Evolutionary conservation across 169 alveolate species (phyloP), one percentile per base, ranked within the genome.

Genomic region (Eimeria falciformis): DNA sequence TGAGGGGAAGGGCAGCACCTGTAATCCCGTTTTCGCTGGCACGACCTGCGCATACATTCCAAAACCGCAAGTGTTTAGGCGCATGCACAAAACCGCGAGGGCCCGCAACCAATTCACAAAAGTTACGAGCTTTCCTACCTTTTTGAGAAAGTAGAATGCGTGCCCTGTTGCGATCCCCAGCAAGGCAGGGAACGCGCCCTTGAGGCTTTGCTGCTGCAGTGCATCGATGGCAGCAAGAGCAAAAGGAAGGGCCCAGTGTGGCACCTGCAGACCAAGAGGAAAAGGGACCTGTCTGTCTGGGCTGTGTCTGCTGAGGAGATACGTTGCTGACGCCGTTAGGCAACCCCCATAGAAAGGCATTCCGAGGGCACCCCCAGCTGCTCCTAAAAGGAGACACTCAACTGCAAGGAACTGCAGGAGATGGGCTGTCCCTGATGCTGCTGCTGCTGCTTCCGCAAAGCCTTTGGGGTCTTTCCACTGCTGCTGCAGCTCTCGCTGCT

Each of bases 321-420:
- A 73, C 3, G 53, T 46, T 2, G 84, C 84, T 43, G 84, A 56
- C n/a, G 84, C 84, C n/a, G 84, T 43, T 3, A 73, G 40, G 27
- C 65, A 40, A 17, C 45, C 3, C 65, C 84, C 84, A 73, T 73
- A 73, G 84, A 73, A 73, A 40, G 84, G 84, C 84, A 73, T 73
- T 1, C 62, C 40, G 23, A 73, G 62, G 12, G 40, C 25, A 9
- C 84, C n/a, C 17, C 65, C 47, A 5, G 84, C 84, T 73, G 84
- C 84, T 73, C 65, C 84, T 27, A 73, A 23, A 18, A 73, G 84
- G 29, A 73, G 37, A 45, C 84, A 73, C 84, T 73, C 53, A 29
- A 73, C 33, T 33, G 37, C 29, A 12, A 73, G 40, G 84, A 73
- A 73, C 84, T 73, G 84, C 56, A 73, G 62, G 65, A 73, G 37